Conservation (phyloP, 2,329 filamentous ascomycete species). For the Apiospora pterosperma region DNA sequence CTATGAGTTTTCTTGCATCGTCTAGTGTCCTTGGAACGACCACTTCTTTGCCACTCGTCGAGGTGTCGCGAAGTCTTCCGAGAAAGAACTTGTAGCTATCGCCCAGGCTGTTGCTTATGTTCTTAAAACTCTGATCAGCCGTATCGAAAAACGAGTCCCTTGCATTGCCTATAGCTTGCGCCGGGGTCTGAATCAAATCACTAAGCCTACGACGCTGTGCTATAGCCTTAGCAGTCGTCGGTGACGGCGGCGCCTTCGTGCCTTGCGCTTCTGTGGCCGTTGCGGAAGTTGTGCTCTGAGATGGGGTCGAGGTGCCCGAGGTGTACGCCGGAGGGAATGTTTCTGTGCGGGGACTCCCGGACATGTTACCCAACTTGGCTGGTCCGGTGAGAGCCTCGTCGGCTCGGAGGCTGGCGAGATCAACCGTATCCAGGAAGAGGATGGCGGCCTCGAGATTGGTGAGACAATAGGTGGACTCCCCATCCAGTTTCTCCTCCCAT, state of each 20-base stretch:
- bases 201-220: slow-evolving; percentile 68
- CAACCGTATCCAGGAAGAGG: slow-evolving; percentile 91
- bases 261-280: slow-evolving; percentile 27
- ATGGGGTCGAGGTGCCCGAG: slow-evolving; percentile 27
- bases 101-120: slow-evolving; percentile 83
- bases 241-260: slow-evolving; percentile 33
- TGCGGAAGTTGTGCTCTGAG: slow-evolving; percentile 17
- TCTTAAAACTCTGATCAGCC: slow-evolving; percentile 89
- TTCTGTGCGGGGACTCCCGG: slow-evolving; percentile 47
- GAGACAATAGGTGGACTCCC: slow-evolving; percentile 92
- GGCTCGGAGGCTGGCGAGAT: slow-evolving; percentile 80
- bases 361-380: slow-evolving; percentile 48
- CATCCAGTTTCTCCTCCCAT: slow-evolving; percentile 79
- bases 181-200: slow-evolving; percentile 80
- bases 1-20: slow-evolving; percentile 86
- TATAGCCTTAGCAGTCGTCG: slow-evolving; percentile 24
- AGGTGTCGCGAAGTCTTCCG: slow-evolving; percentile 78
- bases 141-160: slow-evolving; percentile 83
- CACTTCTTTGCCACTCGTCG: slow-evolving; percentile 44
- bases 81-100: slow-evolving; percentile 93
- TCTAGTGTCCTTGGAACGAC: slow-evolving; percentile 85
- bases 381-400: slow-evolving; percentile 73
- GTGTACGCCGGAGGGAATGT: slow-evolving; percentile 57
- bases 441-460: slow-evolving; percentile 95
- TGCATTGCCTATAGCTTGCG: slow-evolving; percentile 76